Conservation (phyloP, 1,284 basidiomycete genomes). For the Irpex sp. region DNA sequence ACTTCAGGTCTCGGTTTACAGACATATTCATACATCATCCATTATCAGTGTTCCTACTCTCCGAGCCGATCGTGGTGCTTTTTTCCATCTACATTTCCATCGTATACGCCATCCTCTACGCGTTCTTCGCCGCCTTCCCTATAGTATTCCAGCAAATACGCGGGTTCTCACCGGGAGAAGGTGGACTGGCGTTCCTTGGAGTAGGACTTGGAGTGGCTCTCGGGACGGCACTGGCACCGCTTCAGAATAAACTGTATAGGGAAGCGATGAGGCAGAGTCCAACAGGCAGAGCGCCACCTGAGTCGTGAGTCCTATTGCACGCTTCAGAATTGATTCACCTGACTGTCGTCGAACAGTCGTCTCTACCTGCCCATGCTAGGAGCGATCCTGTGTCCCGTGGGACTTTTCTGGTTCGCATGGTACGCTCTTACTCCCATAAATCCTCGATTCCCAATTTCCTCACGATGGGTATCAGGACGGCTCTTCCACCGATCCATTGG, state of each 20-base stretch:
- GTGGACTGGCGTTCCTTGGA: slow-evolving; percentile 61
- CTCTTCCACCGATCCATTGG: slow-evolving; percentile 51
- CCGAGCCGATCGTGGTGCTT: slow-evolving; percentile 64
- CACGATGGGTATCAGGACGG: slow-evolving; percentile 39
- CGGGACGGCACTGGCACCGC: slow-evolving; percentile 47
- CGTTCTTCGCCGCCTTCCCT: slow-evolving; percentile 54
- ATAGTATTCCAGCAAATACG: slow-evolving; percentile 59
- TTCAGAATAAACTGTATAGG: slow-evolving; percentile 54
- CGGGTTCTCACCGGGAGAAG: slow-evolving; percentile 53
- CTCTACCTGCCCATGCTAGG: slow-evolving; percentile 54
- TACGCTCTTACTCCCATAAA: slow-evolving; percentile 13
- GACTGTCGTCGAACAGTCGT: slow-evolving; percentile 33
- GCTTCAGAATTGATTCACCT: no score
- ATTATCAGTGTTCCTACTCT: slow-evolving; percentile 38
- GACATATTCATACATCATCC: background rate
- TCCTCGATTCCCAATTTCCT: no score
- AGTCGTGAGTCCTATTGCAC: slow-evolving; percentile 39
- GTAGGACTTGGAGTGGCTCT: slow-evolving; percentile 55
- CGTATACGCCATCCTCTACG: slow-evolving; percentile 57
- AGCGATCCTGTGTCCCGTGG: slow-evolving; percentile 48
- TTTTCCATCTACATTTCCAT: slow-evolving; percentile 66
- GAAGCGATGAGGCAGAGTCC: slow-evolving; percentile 42
- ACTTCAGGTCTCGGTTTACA: background rate
- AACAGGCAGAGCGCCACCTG: slow-evolving; percentile 51
- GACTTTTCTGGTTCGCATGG: slow-evolving; percentile 61